Evolutionary conservation across 2,329 filamentous ascomycete genomes (phyloP).

Genomic region (Arthrobotrys sphaeroides): DNA sequence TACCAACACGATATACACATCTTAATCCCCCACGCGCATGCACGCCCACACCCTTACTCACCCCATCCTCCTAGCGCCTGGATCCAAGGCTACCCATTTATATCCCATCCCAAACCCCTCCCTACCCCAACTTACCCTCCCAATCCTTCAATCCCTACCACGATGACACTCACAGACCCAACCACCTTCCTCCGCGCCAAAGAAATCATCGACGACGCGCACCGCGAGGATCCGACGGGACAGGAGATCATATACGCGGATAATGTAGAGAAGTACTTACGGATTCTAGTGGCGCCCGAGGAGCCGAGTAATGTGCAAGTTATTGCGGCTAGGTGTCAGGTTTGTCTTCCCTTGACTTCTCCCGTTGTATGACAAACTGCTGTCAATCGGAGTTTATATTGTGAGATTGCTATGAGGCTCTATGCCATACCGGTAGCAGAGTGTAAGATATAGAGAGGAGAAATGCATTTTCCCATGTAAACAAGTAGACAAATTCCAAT

Average conservation of each 20-base stretch:
- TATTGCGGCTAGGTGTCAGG: conserved; percentile 44
- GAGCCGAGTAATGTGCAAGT: conserved; percentile 33
- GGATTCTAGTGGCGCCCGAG: conserved; percentile 24
- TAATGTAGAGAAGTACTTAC: conserved; percentile 33
- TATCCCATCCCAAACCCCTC: too few species aligned
- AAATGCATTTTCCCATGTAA: too few species aligned
- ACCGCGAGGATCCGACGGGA: conserved; percentile 30
- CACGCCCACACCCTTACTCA: too few species aligned
- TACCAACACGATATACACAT: not conserved
- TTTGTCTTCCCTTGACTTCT: not conserved
- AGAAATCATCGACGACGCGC: conserved; percentile 41
- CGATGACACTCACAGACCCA: conserved; percentile 22
- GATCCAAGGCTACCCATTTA: too few species aligned
- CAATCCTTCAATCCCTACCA: not conserved
- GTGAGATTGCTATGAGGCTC: too few species aligned
- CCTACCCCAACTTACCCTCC: too few species aligned
- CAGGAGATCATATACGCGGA: conserved; percentile 43
- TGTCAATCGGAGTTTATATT: too few species aligned
- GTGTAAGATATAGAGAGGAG: too few species aligned
- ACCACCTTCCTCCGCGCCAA: conserved; percentile 21
- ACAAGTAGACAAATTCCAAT: too few species aligned
- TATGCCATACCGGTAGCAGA: too few species aligned
- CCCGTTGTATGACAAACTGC: too few species aligned
- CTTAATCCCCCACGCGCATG: not conserved
- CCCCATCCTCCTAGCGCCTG: too few species aligned